A percentile compares a stretch with the other conserved stretches of the same genome.
These are phyloP conservation scores for Picochlorum costavermella DNA, from an alignment of 139 green algal genomes.

Conservation along the genomic window DNA sequence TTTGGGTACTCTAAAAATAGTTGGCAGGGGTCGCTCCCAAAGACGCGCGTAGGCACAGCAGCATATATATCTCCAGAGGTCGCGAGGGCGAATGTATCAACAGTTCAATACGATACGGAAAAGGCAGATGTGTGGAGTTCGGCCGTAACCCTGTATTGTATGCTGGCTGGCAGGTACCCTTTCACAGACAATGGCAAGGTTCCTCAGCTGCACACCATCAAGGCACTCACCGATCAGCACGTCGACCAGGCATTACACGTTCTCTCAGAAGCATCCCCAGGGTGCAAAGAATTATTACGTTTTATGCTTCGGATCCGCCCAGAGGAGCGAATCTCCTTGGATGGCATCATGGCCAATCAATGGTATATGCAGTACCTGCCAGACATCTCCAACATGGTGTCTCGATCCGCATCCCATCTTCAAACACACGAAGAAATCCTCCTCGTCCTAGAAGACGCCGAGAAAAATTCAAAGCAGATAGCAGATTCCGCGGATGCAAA, in stretches of 20 bases:
- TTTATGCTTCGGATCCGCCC: conserved; percentile 58
- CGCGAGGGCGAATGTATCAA: conserved; percentile 9
- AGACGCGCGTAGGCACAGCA: conserved; percentile 35
- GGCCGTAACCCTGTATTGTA: conserved; percentile 39
- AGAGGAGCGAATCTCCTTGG: conserved; percentile 40
- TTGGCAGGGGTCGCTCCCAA: conserved; percentile 35
- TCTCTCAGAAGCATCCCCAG: conserved; percentile 16
- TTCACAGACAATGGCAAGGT: conserved; percentile 25
- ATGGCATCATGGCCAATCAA: conserved; percentile 47
- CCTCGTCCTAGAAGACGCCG: conserved; percentile 2
- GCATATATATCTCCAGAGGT: conserved; percentile 40
- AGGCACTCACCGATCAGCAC: conserved; percentile 14
- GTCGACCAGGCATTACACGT: conserved; percentile 14
- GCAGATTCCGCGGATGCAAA: conserved; percentile 6
- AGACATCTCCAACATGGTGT: conserved; percentile 23
- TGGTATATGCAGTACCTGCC: conserved; percentile 34
- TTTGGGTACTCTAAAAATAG: conserved; percentile 57
- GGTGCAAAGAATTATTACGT: conserved; percentile 44
- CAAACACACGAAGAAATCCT: conserved; percentile 20
- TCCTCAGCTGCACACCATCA: conserved; percentile 21
- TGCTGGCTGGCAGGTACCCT: conserved; percentile 33
- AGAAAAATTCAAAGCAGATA: background rate
- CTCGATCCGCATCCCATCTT: conserved; percentile 12
- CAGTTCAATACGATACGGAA: conserved; percentile 27
- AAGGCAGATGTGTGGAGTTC: conserved; percentile 36